Evolutionary conservation across 2,329 filamentous ascomycete species (phyloP), one percentile per base, ranked within the genome.

Genomic region (Ophiostoma quercus): DNA sequence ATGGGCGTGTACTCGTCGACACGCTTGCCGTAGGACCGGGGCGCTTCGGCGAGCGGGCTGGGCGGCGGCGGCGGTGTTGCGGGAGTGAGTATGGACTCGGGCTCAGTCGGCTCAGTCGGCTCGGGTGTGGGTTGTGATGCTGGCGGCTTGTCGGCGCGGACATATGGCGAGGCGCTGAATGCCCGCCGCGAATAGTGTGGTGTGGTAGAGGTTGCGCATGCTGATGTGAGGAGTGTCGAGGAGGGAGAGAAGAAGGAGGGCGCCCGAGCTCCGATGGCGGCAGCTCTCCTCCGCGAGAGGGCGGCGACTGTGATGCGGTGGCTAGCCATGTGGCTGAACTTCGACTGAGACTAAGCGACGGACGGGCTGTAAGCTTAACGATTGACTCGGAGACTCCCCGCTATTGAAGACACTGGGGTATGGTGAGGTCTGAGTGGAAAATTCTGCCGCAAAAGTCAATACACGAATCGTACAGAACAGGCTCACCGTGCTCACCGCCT

Each of bases 11-110:
- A 90, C 39, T 82, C 77, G 2, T 83, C 79, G 37, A 83, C 75
- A 19, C 82, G 81, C 77, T 84, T 84, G 75, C 88, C 88, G 74
- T 88, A 88, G 37, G 83, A 82, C 72, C 86, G 81, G 12, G 87
- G 87, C 6, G 87, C 87, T 71, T 87, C 79, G 74, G 84, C 85
- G 51, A 88, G 80, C 74, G 67, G 83, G 29, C 68, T 71, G 25
- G 66, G 51, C 19, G 67, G 62, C 14, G 69, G 57, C 34, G 60
- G 57, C n/a, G 51, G 67, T 51, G 22, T 43, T 43, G 65, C 39
- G 8, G 37, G 37, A 6, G 65, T 14, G 22, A 66, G 25, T 22
- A 66, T 47, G 2, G 65, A 66, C n/a, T 47, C 65, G 11, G 39
- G 39, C 11, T 41, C 39, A 9, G 39, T 12, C 54, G 68, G 34